phyloP scores from a whole-genome alignment of 768 basidiomycete genomes.

The Multifurca ochricompacta region DNA sequence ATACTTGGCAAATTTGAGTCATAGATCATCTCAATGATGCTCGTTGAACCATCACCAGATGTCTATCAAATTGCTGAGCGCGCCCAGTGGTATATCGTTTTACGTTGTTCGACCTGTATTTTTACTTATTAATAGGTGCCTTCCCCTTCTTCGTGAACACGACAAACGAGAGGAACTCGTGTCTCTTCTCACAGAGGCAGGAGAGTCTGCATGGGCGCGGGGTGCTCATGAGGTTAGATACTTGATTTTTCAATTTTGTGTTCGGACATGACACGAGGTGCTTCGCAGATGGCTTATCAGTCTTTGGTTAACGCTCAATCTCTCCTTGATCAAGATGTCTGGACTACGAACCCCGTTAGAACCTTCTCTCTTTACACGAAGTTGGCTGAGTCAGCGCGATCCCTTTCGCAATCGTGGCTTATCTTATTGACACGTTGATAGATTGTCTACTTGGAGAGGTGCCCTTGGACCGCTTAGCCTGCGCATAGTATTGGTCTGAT shows the following conservation, averaged over 20 bases:
- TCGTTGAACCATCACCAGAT: constrained; percentile 53
- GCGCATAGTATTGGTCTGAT: not conserved
- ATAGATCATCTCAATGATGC: constrained; percentile 65
- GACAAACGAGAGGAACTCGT: constrained; percentile 54
- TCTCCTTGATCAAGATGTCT: constrained; percentile 46
- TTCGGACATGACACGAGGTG: not conserved
- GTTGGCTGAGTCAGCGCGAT: constrained; percentile 50
- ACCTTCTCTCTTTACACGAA: constrained; percentile 49
- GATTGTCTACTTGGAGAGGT: constrained; percentile 63
- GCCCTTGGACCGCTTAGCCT: not conserved
- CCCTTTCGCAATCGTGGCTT: not conserved
- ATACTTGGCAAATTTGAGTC: constrained; percentile 4
- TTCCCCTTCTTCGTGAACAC: constrained; percentile 52
- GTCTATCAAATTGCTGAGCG: constrained; percentile 65
- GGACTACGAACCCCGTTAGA: constrained; percentile 40
- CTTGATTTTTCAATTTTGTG: not conserved
- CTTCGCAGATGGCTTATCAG: constrained; percentile 47
- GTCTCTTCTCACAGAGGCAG: constrained; percentile 56
- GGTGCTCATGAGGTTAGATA: constrained; percentile 63
- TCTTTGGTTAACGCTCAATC: constrained; percentile 53
- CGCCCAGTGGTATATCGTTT: constrained; percentile 43
- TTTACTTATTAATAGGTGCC: constrained; percentile 38
- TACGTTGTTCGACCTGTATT: not conserved
- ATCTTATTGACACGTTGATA: constrained; percentile 22
- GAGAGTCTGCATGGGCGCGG: constrained; percentile 60